Base-by-base conservation (phyloP, 2,329 filamentous ascomycete genomes). In the Hypoxylon sp. region DNA sequence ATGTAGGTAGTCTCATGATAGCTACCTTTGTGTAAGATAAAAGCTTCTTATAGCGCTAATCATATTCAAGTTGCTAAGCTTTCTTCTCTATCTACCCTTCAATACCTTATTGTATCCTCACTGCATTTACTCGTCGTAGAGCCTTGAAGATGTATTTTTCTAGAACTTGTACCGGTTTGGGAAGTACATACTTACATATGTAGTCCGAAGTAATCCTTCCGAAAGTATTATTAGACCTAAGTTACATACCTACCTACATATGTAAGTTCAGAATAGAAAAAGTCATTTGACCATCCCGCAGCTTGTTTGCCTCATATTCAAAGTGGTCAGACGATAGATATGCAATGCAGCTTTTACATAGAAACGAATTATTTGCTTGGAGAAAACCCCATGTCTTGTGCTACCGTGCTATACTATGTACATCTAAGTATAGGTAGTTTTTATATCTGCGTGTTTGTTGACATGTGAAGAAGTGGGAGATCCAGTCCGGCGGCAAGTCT, bases 391-490 rank as follows among this genome's bases (percentile, higher is more conserved):
- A 33, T 35, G 53, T 29, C 14, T 51, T 44, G 47, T 53, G n/a
- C 62, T 44, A 66, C 57, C 31, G 19, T 59, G 22, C 33, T 50
- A 46, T 51, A 26, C 31, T 22, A 22, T 31, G n/a, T n/a, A n/a
- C n/a, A 33, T 31, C 42, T 39, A 33, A 26, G 24, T 46, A 54
- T 39, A 33, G 35, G 24, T 44, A 54, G 4, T 9, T 47, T n/a
- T 24, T 59, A 47, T 54, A 53, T 53, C 17, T 26, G 14, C 53
- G 46, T 69, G 37, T 39, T 51, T 61, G 39, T 50, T 70, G 58
- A 68, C 68, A 68, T 70, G 68, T 70, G 67, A 70, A 70, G 64
- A 61, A 61, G 37, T 48, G 57, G 61, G 47, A 64, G 39, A 17
- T 55, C 50, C 17, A 59, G 37, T 33, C 37, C 35, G 35, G 48